These are phyloP conservation scores for Litsea cubeba DNA, from an alignment of 164 flowering plant species.

Conservation along the genomic window DNA sequence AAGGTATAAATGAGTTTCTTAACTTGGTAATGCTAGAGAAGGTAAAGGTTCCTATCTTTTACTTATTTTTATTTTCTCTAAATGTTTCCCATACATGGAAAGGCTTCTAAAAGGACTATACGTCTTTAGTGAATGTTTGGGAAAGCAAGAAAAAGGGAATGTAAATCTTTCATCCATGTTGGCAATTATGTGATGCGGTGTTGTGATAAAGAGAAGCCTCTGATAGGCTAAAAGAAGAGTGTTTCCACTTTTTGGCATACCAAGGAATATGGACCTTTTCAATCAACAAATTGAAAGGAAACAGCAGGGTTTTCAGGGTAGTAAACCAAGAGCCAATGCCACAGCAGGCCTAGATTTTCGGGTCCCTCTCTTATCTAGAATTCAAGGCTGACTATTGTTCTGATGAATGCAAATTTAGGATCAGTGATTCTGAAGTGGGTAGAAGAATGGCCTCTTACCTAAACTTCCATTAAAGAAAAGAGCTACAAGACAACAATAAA, in stretches of 20 bases:
- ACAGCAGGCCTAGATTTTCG: constrained; percentile 22
- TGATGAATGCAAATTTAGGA: too few relatives aligned
- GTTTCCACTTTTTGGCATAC: constrained; percentile 14
- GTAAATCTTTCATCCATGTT: neutral
- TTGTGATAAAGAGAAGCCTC: constrained; percentile 3
- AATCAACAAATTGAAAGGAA: neutral
- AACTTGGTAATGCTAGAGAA: too few relatives aligned
- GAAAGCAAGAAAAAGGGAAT: neutral
- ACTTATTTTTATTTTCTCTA: too few relatives aligned
- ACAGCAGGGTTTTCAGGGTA: neutral
- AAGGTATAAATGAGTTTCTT: too few relatives aligned
- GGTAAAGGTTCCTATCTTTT: too few relatives aligned
- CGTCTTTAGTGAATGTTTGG: neutral
- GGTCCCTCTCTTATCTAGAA: constrained; percentile 26
- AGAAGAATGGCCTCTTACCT: too few relatives aligned
- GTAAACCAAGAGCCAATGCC: constrained; percentile 19
- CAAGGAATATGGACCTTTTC: constrained; percentile 21
- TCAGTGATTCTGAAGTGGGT: too few relatives aligned
- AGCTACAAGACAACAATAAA: too few relatives aligned
- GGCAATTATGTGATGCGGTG: neutral
- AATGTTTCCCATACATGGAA: too few relatives aligned
- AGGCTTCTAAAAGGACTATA: too few relatives aligned
- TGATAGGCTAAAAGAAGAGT: too few relatives aligned
- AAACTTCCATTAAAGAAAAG: too few relatives aligned
- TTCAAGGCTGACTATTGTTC: neutral